A percentile compares a stretch with the other conserved stretches of the same genome.
These are phyloP conservation scores for Trametes polyzona DNA, from an alignment of 1,284 basidiomycete genomes.

Conservation along the genomic window DNA sequence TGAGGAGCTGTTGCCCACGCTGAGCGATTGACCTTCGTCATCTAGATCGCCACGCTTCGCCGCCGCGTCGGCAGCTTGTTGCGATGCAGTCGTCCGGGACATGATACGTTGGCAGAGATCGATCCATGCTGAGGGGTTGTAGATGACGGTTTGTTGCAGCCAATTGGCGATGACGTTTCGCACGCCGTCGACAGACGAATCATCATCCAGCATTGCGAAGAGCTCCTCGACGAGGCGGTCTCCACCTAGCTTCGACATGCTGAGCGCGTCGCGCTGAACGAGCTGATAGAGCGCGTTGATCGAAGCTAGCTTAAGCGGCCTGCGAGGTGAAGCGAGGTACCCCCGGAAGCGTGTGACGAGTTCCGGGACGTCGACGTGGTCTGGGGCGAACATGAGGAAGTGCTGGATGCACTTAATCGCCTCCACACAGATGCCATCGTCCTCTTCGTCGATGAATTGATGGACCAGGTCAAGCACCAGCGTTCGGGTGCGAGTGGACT, in stretches of 20 bases:
- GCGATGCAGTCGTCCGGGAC: conserved; percentile 83
- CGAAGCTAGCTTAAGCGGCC: conserved; percentile 90
- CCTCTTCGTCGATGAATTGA: conserved; percentile 85
- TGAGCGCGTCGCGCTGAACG: conserved; percentile 91
- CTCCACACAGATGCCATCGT: conserved; percentile 90
- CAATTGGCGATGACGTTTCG: conserved; percentile 93
- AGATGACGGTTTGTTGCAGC: conserved; percentile 92
- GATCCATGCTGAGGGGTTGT: conserved; percentile 97
- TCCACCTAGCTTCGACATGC: conserved; percentile 93
- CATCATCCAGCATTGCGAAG: conserved; percentile 93
- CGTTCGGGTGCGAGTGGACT: conserved; percentile 79
- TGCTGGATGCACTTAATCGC: conserved; percentile 97
- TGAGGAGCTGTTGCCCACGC: conserved; percentile 52
- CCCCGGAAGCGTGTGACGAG: conserved; percentile 77
- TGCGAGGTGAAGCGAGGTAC: conserved; percentile 77
- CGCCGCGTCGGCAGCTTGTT: conserved; percentile 69
- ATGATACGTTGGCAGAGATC: conserved; percentile 97
- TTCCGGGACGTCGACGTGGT: conserved; percentile 79
- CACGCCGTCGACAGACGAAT: conserved; percentile 94
- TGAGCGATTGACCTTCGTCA: conserved; percentile 91
- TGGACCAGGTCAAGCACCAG: conserved; percentile 86
- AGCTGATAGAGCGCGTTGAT: conserved; percentile 97
- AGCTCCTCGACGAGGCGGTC: conserved; percentile 94
- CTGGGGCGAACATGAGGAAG: conserved; percentile 93
- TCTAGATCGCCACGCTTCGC: conserved; percentile 63